Evolutionary conservation across 768 basidiomycete species (phyloP), one percentile per base, ranked within the genome.

Genomic region (Cubamyces sp.): DNA sequence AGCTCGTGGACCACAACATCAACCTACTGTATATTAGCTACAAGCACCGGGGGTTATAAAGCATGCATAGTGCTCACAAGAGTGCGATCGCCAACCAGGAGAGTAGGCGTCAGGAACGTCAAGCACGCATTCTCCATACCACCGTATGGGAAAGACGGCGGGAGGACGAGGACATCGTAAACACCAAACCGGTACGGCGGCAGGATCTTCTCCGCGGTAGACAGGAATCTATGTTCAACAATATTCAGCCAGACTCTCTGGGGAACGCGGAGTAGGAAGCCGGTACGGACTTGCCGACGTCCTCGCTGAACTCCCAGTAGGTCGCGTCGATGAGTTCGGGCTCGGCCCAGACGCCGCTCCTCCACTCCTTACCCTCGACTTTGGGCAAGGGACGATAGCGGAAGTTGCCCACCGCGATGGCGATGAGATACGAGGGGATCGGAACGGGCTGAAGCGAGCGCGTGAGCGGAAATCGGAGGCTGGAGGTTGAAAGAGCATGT

Each of bases 61-160:
- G 55, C 16, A 23, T n/a, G 1, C 37, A 28, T 45, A 16, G 14
- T 16, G n/a, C 61, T 16, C 30, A 70, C 93, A 11, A 94, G 79
- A 5, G 87, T 84, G 40, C 91, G 84, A 72, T 98, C 96, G 0
- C 94, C 93, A 5, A 94, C 86, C 46, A 98, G 79, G 5, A 97
- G 81, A 3, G 94, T 94, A 1, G 94, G 94, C 0, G 94, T 96
- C 42, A 94, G 77, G 77, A 96, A 96, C 0, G 91, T 87, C 64
- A 95, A 73, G 70, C 93, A 95, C 0, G 91, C 86, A 69, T 96
- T 95, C 84, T 96, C 94, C 92, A 92, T 90, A 62, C 92, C 94
- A 53, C 94, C 95, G 72, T 91, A 96, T 0, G 95, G 96, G 82
- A 97, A 98, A 0, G 91, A 89, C 14, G 92, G 89, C 0, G 96